Evolutionary conservation across 2,329 filamentous ascomycete genomes (phyloP).

Genomic region (Cladosporium oxysporum): DNA sequence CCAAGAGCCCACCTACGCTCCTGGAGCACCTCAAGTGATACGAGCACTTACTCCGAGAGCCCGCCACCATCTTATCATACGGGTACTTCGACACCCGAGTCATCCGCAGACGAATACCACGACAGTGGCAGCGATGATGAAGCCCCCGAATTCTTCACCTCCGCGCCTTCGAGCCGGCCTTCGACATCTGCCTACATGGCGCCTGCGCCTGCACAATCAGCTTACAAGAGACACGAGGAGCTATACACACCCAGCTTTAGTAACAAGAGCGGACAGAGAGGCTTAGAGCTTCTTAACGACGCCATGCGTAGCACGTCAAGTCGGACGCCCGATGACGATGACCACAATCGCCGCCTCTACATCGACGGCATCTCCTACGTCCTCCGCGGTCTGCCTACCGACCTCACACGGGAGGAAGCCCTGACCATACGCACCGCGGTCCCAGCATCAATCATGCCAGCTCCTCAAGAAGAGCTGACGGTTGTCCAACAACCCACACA

Average conservation of each 20-base stretch:
- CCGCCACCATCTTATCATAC: constrained; percentile 16
- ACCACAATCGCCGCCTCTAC: constrained; percentile 53
- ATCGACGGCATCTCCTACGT: constrained; percentile 65
- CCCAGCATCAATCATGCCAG: constrained; percentile 40
- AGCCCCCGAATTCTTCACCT: constrained; percentile 1
- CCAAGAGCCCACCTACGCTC: constrained; percentile 2
- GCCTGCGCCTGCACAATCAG: not conserved
- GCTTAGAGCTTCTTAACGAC: constrained; percentile 12
- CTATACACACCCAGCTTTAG: not conserved
- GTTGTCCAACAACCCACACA: constrained; percentile 12
- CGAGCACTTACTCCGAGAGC: constrained; percentile 1
- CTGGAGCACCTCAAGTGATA: constrained; percentile 1
- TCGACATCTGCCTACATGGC: constrained; percentile 12
- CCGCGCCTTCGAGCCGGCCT: constrained; percentile 14
- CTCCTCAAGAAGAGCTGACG: constrained; percentile 24
- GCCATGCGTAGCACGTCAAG: not conserved
- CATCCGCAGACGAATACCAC: constrained; percentile 1
- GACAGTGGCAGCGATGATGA: constrained; percentile 5
- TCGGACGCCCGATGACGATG: not conserved
- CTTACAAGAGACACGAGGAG: not conserved
- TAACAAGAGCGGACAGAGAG: constrained; percentile 9
- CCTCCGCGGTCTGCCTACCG: constrained; percentile 61
- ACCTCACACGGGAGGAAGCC: constrained; percentile 59
- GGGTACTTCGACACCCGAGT: not conserved
- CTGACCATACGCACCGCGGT: constrained; percentile 55